Percentiles rank a stretch among this genome's conserved stretches.
Conservation (phyloP, 1,284 basidiomycete species). For the Pisolithus thermaeus region DNA sequence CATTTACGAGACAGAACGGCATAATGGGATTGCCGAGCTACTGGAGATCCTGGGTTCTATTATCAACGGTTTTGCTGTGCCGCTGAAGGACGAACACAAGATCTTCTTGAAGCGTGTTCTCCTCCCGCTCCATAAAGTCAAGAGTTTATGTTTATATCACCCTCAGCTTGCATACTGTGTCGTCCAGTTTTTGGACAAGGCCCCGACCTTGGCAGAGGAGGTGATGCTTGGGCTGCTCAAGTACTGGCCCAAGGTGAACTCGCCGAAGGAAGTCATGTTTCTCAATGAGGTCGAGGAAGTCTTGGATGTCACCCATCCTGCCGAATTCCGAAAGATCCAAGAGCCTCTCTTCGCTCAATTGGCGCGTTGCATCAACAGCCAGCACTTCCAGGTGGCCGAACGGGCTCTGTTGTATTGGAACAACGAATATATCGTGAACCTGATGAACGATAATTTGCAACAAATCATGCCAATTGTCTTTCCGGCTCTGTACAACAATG, state of each 20-base stretch:
- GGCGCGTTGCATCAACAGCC: conserved; percentile 95
- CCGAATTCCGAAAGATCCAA: conserved; percentile 96
- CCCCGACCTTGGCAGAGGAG: conserved; percentile 87
- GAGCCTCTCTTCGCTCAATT: conserved; percentile 92
- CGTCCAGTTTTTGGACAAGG: conserved; percentile 99
- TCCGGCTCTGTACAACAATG: conserved; percentile 95
- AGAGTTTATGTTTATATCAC: conserved; percentile 94
- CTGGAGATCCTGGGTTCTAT: conserved; percentile 98
- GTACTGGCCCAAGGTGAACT: conserved; percentile 99
- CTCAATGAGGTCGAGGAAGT: conserved; percentile 99
- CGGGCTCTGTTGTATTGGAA: conserved; percentile 95
- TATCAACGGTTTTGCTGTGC: conserved; percentile 98
- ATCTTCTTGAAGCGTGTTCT: conserved; percentile 95
- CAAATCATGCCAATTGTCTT: conserved; percentile 95
- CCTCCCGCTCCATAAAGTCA: conserved; percentile 96
- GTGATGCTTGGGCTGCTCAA: conserved; percentile 93
- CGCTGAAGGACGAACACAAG: conserved; percentile 99
- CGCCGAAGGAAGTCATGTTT: conserved; percentile 99
- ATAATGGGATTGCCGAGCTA: conserved; percentile 98
- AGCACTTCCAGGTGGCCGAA: conserved; percentile 99
- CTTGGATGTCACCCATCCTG: conserved; percentile 95
- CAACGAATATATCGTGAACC: conserved; percentile 99
- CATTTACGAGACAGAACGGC: conserved; percentile 97
- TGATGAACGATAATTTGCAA: conserved; percentile 95
- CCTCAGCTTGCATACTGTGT: conserved; percentile 99